phyloP scores from a whole-genome alignment of 495 filamentous ascomycete species.

The Daldinia decipiens region DNA sequence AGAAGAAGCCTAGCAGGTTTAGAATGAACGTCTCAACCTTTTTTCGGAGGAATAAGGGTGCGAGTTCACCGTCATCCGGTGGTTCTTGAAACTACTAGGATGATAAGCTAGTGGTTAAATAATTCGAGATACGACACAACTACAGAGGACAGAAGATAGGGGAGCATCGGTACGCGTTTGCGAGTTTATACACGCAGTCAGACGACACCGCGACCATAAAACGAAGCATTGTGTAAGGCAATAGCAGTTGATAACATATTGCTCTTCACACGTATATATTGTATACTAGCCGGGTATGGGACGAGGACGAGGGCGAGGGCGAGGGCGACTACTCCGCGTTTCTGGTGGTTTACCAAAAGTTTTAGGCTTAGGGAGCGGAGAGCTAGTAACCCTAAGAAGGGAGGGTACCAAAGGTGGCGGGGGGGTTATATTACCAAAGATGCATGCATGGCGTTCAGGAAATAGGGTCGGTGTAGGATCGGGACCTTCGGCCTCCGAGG shows the following conservation, averaged over 20 bases:
- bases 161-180: conserved; percentile 21
- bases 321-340: conserved; percentile 5
- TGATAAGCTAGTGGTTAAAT: not conserved
- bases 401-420: conserved; percentile 24
- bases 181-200: conserved; percentile 19
- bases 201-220: conserved; percentile 14
- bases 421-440: conserved; percentile 38
- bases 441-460: conserved; percentile 50
- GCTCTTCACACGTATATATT: conserved; percentile 41
- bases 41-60: conserved; percentile 57
- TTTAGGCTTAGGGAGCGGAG: conserved; percentile 16
- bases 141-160: conserved; percentile 12
- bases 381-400: conserved; percentile 7
- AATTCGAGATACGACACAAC: conserved; percentile 14
- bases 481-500: conserved; percentile 28
- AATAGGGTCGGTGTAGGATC: conserved; percentile 36
- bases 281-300: conserved; percentile 44
- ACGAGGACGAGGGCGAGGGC: conserved; percentile 5
- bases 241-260: conserved; percentile 21
- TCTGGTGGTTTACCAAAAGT: conserved; percentile 18
- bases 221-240: conserved; percentile 13
- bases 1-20: conserved; percentile 61
- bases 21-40: conserved; percentile 57
- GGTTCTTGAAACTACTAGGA: conserved; percentile 33
- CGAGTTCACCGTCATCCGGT: conserved; percentile 51